These are phyloP conservation scores for Fraxinus cuspidata DNA, from an alignment of 257 asterid species.

Conservation along the genomic window DNA sequence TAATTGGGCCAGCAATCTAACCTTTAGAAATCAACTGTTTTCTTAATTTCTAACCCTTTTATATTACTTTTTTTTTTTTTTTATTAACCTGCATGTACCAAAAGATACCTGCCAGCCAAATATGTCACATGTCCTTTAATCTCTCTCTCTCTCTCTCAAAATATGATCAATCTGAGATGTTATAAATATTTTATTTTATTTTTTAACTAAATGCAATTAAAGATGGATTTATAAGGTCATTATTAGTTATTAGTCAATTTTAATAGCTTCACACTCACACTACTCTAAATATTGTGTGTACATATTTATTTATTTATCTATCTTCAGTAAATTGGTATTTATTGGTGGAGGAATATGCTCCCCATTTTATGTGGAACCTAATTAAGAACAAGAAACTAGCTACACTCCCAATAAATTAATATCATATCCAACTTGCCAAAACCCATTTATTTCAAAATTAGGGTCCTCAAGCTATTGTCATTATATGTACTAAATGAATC, in stretches of 20 bases:
- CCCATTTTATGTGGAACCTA: slow-evolving; percentile 41
- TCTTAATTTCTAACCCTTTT: slow-evolving; percentile 15
- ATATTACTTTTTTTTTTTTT: slow-evolving; percentile 10
- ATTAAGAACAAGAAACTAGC: slow-evolving; percentile 33
- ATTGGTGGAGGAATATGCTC: slow-evolving; percentile 45
- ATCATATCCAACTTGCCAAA: slow-evolving; percentile 13
- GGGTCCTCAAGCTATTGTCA: background rate
- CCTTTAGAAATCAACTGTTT: slow-evolving; percentile 35
- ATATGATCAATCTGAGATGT: background rate
- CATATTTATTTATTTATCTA: too few relatives aligned
- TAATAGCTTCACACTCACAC: slow-evolving; percentile 18
- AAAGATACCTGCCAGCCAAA: slow-evolving; percentile 33
- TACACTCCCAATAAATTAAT: slow-evolving; percentile 32
- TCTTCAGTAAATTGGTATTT: slow-evolving; percentile 13
- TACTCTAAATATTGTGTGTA: background rate
- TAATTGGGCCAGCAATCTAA: slow-evolving; percentile 26
- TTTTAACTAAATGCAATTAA: background rate
- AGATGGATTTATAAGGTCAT: background rate
- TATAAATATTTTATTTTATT: background rate
- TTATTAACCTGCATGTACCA: background rate
- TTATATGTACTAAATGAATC: background rate
- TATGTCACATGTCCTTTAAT: background rate
- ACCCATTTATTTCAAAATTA: background rate
- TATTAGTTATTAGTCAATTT: background rate
- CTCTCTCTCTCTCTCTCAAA: background rate